phyloP scores from a whole-genome alignment of 148 eudicot species.

The Rheum nobile region DNA sequence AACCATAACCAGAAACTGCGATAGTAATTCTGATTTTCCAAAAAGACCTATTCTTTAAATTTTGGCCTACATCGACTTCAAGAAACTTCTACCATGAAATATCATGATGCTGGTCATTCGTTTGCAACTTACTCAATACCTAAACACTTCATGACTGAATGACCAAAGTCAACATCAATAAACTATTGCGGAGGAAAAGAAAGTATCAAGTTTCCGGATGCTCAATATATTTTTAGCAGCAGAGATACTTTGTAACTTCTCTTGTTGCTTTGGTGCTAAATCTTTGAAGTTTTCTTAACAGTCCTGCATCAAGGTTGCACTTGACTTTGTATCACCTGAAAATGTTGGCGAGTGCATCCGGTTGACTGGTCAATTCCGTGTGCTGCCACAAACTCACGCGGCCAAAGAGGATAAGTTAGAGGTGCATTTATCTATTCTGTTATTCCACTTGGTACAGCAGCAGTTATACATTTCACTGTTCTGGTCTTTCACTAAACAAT shows the following conservation, averaged over 20 bases:
- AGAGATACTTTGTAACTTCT: background rate
- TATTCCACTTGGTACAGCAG: background rate
- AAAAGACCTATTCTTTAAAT: background rate
- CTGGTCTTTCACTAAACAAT: too few relatives aligned
- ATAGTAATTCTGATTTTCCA: background rate
- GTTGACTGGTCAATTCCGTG: constrained; percentile 9
- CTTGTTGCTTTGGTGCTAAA: background rate
- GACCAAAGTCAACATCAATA: background rate
- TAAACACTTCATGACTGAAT: background rate
- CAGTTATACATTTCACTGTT: background rate
- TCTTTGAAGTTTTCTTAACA: background rate
- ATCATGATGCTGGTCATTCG: background rate
- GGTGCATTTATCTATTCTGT: background rate
- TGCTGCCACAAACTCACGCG: constrained; percentile 8
- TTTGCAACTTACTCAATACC: background rate
- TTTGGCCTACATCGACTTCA: background rate
- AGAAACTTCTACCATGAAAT: background rate
- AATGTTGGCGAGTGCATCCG: constrained; percentile 11
- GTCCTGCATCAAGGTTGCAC: constrained; percentile 15
- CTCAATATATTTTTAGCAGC: background rate
- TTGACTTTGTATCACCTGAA: constrained; percentile 13
- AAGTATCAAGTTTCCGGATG: background rate
- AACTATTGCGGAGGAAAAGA: background rate
- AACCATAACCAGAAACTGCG: background rate
- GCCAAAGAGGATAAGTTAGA: constrained; percentile 15